Base-by-base conservation (phyloP, 2,329 filamentous ascomycete species). In the Orbilia oligospora region DNA sequence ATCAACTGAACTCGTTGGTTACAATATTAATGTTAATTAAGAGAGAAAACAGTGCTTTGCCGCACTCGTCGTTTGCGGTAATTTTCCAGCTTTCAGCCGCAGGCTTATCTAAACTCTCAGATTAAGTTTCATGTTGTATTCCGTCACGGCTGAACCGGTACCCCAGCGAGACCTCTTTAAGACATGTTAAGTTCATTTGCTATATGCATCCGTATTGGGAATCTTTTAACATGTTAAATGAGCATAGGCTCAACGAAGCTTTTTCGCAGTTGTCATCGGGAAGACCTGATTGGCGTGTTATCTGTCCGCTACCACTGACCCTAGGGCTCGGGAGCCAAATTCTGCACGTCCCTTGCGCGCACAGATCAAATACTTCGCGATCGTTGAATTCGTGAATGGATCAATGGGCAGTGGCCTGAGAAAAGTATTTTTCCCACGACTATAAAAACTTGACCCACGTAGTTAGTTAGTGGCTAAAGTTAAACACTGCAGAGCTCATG, bases 251-350 rank as follows among this genome's bases (percentile, higher is more conserved):
- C 3, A 16, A 27, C n/a, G 12, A 46, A 46, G 38, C 12, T 12
- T 18, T n/a, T 30, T 58, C 18, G 18, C 6, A 16, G 18, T 18
- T n/a, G 30, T 58, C 53, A 58, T 30, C 12, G 33, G 27, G 6
- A 4, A 5, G 9, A 1, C 36, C n/a, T 58, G n/a, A 58, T 58
- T 58, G 53, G 53, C 14, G n/a, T 58, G 9, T 20, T 20, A 24
- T 6, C 6, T 30, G 27, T 18, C 16, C 24, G 0, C 5, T 2
- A 8, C n/a, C 27, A 9, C 51, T 10, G 18, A 5, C 51, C n/a
- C 24, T 33, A 24, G 9, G 12, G 51, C 24, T 55, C 51, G 27
- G 51, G 51, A 55, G 24, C 49, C 22, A 56, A 38, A 30, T 58
- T 58, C n/a, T 9, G 30, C 53, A 58, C 53, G 51, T 55, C 27